Evolutionary conservation across 805 yeast species (phyloP), one percentile per base, ranked within the genome.

Genomic region (Kodamaea restingae): DNA sequence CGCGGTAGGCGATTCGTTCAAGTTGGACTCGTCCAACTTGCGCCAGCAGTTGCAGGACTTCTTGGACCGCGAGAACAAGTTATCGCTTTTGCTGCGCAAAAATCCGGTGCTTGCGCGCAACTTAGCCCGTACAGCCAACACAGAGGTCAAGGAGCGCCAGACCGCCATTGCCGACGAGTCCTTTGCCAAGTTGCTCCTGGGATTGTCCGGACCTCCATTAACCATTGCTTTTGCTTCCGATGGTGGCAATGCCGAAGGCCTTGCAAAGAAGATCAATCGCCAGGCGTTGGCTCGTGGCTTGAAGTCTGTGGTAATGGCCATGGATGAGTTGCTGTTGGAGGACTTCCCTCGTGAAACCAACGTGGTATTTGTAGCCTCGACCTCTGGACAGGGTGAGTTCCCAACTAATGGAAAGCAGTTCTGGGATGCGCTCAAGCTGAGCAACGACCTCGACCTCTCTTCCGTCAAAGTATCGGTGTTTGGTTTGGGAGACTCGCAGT

Each of bases 201-300:
- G 95, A 17, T 71, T 91, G 43, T 78, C 88, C 22, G 97, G 98
- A 25, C 96, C 96, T 22, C 97, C 97, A 36, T 61, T 88, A 45
- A 81, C 91, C 9, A 75, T 88, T 45, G 81, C 88, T 15, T 88
- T 76, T 63, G 96, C 96, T 4, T 86, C 95, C 15, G 96, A 88
- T 56, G 95, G 95, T 56, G 96, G 96, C 37, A 84, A 79, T 50
- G 96, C 95, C 31, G 84, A 84, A 54, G 73, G 71, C 33, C 70
- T 88, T n/a, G 95, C 95, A 26, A 83, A 81, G 59, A 79, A 86
- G 55, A 68, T 88, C 43, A 81, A 80, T 41, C 73, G 83, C 48
- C 83, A 95, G 49, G 95, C 93, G 11, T 67, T 81, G 48, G 84
- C 81, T 21, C 76, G 95, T 51, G 95, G 91, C 22, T 72, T 84